Evolutionary conservation across 2,329 filamentous ascomycete species (phyloP), one percentile per base, ranked within the genome.

Genomic region (Colletotrichum simmondsii): DNA sequence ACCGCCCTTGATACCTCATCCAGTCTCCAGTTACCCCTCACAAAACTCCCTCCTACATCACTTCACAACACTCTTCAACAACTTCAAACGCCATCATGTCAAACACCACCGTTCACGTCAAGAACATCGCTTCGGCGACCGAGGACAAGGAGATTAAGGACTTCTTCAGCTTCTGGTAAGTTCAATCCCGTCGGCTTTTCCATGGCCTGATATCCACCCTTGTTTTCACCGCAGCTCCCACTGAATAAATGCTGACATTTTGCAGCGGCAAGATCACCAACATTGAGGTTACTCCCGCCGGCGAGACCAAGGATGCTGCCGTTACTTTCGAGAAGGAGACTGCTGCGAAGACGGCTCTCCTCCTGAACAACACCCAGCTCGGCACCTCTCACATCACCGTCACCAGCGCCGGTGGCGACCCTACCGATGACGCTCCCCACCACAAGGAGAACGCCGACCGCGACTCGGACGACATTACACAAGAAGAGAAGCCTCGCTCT

Each of bases 321-420:
- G 95, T 99, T 75, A 95, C 92, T 65, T 99, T 99, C 80, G 97
- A 98, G 85, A 98, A 98, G 87, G 92, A 96, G 82, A 97, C 96
- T 16, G 97, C 97, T 63, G 95, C 96, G 73, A 98, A 98, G 88
- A 99, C 97, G 26, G 97, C 97, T 30, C 93, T 98, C 53, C 93
- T 99, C 72, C 92, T 99, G 76, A 96, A 98, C 86, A 97, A 98
- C 88, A 99, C 97, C 65, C 94, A 97, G 85, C 93, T 99, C 63
- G 95, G 95, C 75, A 86, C 93, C 72, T 94, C 95, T 77, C 92
- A 97, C 80, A 97, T 99, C 81, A 88, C 91, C 70, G 90, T 95
- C 61, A 90, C 92, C 56, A 89, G 91, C 75, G 89, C 90, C 63
- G 87, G 93, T 75, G 92, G 92, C 76, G 88, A 93, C 70, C 85